A percentile compares a stretch with the other conserved stretches of the same genome.
phyloP scores from a whole-genome alignment of 768 basidiomycete genomes.

The Auriculariales sp. region DNA sequence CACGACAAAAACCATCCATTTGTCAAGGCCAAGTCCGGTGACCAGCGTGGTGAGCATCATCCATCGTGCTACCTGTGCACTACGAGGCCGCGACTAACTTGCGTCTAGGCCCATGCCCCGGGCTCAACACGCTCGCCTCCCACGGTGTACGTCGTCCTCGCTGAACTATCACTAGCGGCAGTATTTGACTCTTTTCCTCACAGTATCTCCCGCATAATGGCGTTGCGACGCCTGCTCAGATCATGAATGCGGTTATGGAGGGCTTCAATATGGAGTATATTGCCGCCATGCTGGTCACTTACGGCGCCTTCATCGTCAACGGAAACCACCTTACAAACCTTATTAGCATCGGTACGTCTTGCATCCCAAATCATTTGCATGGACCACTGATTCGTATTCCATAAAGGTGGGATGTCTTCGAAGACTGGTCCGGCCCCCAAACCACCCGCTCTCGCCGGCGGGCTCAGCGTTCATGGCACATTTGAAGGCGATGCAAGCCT shows the following conservation, averaged over 20 bases:
- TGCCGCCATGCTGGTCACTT: conserved; percentile 1
- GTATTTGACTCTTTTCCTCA: not conserved
- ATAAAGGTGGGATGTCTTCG: not conserved
- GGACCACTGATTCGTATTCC: not conserved
- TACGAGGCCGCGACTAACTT: not conserved
- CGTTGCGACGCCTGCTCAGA: conserved; percentile 4
- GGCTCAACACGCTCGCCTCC: conserved; percentile 5
- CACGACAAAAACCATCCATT: conserved; percentile 4
- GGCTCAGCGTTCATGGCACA: conserved; percentile 1
- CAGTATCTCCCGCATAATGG: conserved; percentile 4
- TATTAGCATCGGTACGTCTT: conserved; percentile 4
- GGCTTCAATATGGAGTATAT: conserved; percentile 6
- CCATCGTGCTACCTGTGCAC: not conserved
- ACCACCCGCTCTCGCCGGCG: conserved; percentile 1
- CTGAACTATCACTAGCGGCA: too few species aligned
- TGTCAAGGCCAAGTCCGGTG: not conserved
- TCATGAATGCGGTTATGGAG: conserved; percentile 4
- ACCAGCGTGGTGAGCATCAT: conserved; percentile 2
- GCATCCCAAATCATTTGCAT: not conserved
- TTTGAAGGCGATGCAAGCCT: conserved; percentile 7
- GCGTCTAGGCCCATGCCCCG: conserved; percentile 3
- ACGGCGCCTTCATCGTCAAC: conserved; percentile 3
- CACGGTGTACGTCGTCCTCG: conserved; percentile 1
- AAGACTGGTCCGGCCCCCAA: not conserved
- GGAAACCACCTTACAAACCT: conserved; percentile 5